phyloP scores from a whole-genome alignment of 2,329 filamentous ascomycete species.

The Colletotrichum australisinense region DNA sequence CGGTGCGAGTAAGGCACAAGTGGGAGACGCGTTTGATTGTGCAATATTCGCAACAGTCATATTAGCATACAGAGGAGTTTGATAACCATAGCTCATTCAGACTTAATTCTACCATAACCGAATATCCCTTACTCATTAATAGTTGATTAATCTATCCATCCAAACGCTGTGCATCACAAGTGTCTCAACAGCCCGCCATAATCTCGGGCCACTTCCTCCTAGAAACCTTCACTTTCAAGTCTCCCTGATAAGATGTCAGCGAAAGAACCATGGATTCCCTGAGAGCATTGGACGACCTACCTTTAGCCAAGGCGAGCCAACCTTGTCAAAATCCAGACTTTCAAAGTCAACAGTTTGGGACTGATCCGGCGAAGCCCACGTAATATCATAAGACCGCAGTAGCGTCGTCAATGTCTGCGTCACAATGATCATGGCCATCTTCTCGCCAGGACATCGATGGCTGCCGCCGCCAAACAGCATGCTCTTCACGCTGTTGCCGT shows the following conservation, averaged over 20 bases:
- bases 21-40: neutral
- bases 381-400: conserved; percentile 36
- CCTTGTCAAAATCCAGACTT: conserved; percentile 34
- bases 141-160: too few relatives aligned
- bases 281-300: neutral
- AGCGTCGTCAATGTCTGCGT: conserved; percentile 28
- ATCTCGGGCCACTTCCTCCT: neutral
- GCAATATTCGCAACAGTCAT: neutral
- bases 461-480: conserved; percentile 19
- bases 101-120: neutral
- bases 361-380: conserved; percentile 25
- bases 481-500: neutral
- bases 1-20: neutral
- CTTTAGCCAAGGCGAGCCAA: conserved; percentile 34
- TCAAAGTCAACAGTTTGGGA: conserved; percentile 17
- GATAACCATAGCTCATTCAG: neutral
- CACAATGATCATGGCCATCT: conserved; percentile 31
- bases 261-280: too few relatives aligned
- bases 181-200: neutral
- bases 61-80: neutral
- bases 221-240: neutral
- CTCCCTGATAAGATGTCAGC: conserved; percentile 1
- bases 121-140: too few relatives aligned
- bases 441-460: conserved; percentile 29
- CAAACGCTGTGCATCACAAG: neutral